Base-by-base conservation (phyloP, 176 grass and related monocot genomes). In the Lolium multiflorum region DNA sequence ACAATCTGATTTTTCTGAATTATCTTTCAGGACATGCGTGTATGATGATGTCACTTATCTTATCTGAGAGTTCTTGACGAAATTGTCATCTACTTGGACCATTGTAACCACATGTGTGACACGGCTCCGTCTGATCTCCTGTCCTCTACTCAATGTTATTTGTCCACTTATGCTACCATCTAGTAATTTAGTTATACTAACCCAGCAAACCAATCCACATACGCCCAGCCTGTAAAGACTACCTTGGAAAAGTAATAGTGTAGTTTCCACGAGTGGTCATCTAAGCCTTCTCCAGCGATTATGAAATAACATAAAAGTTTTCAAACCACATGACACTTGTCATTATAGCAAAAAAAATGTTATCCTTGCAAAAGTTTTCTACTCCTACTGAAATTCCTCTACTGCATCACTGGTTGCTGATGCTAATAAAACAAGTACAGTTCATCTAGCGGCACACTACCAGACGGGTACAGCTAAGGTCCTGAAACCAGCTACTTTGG, bases 31-130 rank as follows among this genome's bases (percentile, higher is more conserved):
- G 16, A 39, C 38, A 43, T 59, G 81, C 67, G 83, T 44, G 59
- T 17, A 55, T 83, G 14, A 48, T 61, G 59, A 63, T 85, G 52
- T 18, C 62, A 76, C 71, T 0, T 81, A 22, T 85, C 70, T 38
- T 85, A 52, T 77, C 63, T 63, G 6, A 88, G 90, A 91, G 77
- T 84, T 72, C 82, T 13, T 47, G 76, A 17, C 76, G 62, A 88
- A 88, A 37, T 88, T 85, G 90, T 11, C 82, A 85, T 91, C 82
- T 88, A 63, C 71, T 85, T 77, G 85, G 86, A 85, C 85, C 59
- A 52, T 68, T 8, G 11, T 13, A 72, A 31, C 28, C 59, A 59
- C 81, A 80, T 50, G 3, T 84, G 85, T 60, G 49, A 76, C 1
- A 81, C 67, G 76, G 14, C 52, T 81, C 49, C 49, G 64, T 88